A percentile compares a stretch with the other conserved stretches of the same genome.
Conservation (phyloP, 345 rosid genomes). For the Durio zibethinus region DNA sequence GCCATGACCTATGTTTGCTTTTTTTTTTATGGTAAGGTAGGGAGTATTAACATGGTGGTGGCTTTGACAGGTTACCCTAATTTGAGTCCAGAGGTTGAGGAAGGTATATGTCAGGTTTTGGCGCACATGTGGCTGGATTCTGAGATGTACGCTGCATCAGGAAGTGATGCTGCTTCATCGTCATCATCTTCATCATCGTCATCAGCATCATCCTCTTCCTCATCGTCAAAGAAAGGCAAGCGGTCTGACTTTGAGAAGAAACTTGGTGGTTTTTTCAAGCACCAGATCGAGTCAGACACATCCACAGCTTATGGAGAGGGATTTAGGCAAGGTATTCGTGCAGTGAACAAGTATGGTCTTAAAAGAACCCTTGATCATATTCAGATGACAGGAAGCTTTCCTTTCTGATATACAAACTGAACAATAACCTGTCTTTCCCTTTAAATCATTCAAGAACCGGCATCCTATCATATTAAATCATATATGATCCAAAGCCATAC, state of each 20-base stretch:
- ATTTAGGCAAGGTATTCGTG: constrained; percentile 69
- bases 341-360: constrained; percentile 71
- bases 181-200: constrained; percentile 43
- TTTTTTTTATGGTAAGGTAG: neutral
- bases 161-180: constrained; percentile 24
- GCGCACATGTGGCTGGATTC: constrained; percentile 98
- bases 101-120: constrained; percentile 95
- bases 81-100: constrained; percentile 92
- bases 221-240: constrained; percentile 79
- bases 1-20: neutral
- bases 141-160: constrained; percentile 58
- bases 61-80: constrained; percentile 56
- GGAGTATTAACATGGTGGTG: neutral
- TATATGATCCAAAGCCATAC: constrained; percentile 3
- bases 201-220: constrained; percentile 38
- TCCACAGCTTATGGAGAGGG: constrained; percentile 93
- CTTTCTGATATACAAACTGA: constrained; percentile 28
- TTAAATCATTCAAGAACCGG: neutral
- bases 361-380: constrained; percentile 83
- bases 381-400: constrained; percentile 75
- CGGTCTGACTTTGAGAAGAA: constrained; percentile 91
- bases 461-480: neutral
- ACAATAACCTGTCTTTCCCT: neutral
- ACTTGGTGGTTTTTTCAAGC: constrained; percentile 83
- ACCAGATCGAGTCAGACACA: constrained; percentile 77